Base-by-base conservation (phyloP, 306 rosid genomes). In the Hippophae gyantsensis region DNA sequence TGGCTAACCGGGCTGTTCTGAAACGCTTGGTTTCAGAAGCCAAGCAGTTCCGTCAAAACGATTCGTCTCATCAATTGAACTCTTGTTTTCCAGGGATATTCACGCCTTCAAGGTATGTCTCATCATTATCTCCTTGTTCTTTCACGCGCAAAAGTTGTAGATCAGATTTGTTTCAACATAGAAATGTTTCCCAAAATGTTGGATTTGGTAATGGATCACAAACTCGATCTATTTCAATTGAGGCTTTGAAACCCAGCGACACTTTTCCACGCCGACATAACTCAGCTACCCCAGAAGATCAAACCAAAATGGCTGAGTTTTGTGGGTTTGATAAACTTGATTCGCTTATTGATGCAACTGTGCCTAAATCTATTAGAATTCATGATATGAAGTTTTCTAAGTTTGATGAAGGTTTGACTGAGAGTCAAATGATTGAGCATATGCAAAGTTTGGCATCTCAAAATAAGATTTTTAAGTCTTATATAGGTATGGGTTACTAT, bases 401-500 rank as follows among this genome's bases (percentile, higher is more conserved):
- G 63, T 93, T 93, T 11, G 97, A 93, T 43, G 85, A n/a, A n/a
- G 99, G 99, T 13, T 59, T 89, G 48, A 93, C 95, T 0, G 99
- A 93, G 77, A 77, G 64, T 70, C 94, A 93, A 56, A 93, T 93
- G 99, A 71, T 93, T 10, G 90, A 84, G 48, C 99, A 93, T 61
- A 89, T 93, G 99, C 51, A 93, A 58, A 10, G 63, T 7, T 60
- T 93, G 63, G 99, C 97, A 0, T 73, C 99, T 1, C 84, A 86
- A 60, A 93, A 93, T 57, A 84, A 82, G 75, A 45, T 86, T 69
- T 93, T 86, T 59, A 93, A 86, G 66, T 86, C 95, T 0, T 80
- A 8, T 50, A 86, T 93, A 60, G 99, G 99, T 27, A 89, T 93
- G 99, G 99, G 99, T 9, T 93, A 93, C 70, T 84, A 86, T 14